These are phyloP conservation scores for Endothia cerciana DNA, from an alignment of 2,329 filamentous ascomycete species.

Conservation along the genomic window DNA sequence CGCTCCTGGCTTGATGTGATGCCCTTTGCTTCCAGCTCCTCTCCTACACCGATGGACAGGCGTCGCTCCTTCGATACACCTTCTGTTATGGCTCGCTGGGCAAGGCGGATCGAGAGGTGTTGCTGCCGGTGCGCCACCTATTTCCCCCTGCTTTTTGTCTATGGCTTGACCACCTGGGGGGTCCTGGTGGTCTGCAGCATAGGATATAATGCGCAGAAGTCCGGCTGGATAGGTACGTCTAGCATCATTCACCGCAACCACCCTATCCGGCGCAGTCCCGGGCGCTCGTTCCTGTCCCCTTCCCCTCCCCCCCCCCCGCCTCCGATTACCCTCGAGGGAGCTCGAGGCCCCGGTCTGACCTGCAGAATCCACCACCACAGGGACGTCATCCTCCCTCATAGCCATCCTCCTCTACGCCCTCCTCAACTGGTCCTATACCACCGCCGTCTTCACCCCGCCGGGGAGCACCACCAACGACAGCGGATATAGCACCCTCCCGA, in stretches of 20 bases:
- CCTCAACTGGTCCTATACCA: conserved; percentile 87
- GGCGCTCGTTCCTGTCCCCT: not conserved
- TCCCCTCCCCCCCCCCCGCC: not conserved
- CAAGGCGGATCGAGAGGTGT: conserved; percentile 74
- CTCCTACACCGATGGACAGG: conserved; percentile 29
- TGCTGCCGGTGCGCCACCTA: conserved; percentile 82
- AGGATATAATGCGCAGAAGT: conserved; percentile 59
- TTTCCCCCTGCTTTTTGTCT: conserved; percentile 88
- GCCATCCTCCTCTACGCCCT: conserved; percentile 75
- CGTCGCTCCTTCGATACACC: conserved; percentile 38
- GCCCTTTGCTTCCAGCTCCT: conserved; percentile 6
- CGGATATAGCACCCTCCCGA: conserved; percentile 82
- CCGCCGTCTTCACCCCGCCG: conserved; percentile 90
- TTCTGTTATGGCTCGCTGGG: conserved; percentile 62
- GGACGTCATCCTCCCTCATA: conserved; percentile 59
- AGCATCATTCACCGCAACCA: not conserved
- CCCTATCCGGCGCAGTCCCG: too few relatives aligned
- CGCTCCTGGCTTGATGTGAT: conserved; percentile 10
- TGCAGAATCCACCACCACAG: conserved; percentile 42
- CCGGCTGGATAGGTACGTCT: conserved; percentile 60
- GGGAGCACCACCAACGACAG: conserved; percentile 68
- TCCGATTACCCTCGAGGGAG: too few relatives aligned
- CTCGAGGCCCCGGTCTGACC: conserved; percentile 22
- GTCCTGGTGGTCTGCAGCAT: conserved; percentile 84
- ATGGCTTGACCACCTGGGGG: conserved; percentile 89